These are phyloP conservation scores for Nosema granulosis DNA, from an alignment of 371 early-diverging fungal species.

Conservation along the genomic window DNA sequence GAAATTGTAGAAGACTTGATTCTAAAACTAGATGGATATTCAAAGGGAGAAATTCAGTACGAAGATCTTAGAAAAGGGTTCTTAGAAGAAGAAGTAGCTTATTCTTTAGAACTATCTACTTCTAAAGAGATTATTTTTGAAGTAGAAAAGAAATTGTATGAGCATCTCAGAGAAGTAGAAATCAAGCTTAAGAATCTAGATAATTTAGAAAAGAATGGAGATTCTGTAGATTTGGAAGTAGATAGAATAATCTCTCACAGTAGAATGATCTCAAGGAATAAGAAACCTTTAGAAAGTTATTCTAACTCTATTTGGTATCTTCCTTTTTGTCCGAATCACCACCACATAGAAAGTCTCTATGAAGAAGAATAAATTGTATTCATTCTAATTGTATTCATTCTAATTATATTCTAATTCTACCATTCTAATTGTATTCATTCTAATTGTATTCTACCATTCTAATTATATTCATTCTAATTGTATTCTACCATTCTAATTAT, in stretches of 20 bases:
- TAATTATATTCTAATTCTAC: too few relatives aligned
- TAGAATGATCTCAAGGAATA: slow-evolving; percentile 21
- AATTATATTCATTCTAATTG: too few relatives aligned
- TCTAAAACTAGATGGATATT: neutral
- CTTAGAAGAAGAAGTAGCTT: slow-evolving; percentile 12
- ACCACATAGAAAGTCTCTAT: slow-evolving; percentile 7
- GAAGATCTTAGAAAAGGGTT: slow-evolving; percentile 15
- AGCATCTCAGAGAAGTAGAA: slow-evolving; percentile 10
- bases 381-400: too few relatives aligned
- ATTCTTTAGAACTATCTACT: neutral
- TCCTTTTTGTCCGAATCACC: slow-evolving; percentile 26
- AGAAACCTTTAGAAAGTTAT: slow-evolving; percentile 23
- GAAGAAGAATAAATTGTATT: slow-evolving; percentile 10
- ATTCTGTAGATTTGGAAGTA: slow-evolving; percentile 20
- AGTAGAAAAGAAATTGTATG: slow-evolving; percentile 8
- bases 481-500: too few relatives aligned
- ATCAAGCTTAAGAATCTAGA: slow-evolving; percentile 15
- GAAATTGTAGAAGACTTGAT: slow-evolving; percentile 30
- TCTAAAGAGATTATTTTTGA: slow-evolving; percentile 13
- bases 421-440: too few relatives aligned
- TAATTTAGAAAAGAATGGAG: neutral
- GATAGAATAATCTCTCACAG: slow-evolving; percentile 5
- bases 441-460: too few relatives aligned
- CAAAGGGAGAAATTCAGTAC: slow-evolving; percentile 6
- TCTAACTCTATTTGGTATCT: slow-evolving; percentile 27